Evolutionary conservation across 495 filamentous ascomycete species (phyloP).

Genomic region (Penicillium psychrofluorescens): DNA sequence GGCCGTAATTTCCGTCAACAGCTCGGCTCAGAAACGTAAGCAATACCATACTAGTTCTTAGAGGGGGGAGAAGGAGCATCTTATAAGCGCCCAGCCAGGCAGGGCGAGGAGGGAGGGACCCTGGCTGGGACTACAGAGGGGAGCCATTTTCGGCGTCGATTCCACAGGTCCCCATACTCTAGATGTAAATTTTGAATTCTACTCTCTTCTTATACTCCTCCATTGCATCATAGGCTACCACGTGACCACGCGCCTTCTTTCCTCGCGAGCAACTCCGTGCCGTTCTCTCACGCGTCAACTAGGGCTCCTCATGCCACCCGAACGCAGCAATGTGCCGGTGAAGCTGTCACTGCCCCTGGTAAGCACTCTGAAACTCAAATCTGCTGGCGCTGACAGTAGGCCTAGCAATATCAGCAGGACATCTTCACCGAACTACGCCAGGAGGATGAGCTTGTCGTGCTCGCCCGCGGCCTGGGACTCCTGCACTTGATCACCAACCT

Average conservation of each 20-base stretch:
- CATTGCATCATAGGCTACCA: conserved; percentile 27
- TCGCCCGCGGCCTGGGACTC: conserved; percentile 87
- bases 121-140: too few species aligned
- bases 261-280: background rate
- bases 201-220: background rate
- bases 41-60: too few species aligned
- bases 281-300: conserved; percentile 19
- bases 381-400: background rate
- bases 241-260: conserved; percentile 24
- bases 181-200: too few species aligned
- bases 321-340: conserved; percentile 59
- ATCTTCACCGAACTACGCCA: conserved; percentile 82
- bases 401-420: conserved; percentile 76
- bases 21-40: too few species aligned
- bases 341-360: conserved; percentile 91
- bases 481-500: conserved; percentile 87
- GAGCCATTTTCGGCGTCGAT: too few species aligned
- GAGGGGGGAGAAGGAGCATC: too few species aligned
- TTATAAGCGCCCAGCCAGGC: too few species aligned
- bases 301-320: conserved; percentile 46
- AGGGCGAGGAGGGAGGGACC: too few species aligned
- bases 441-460: conserved; percentile 88
- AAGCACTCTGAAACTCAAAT: conserved; percentile 22
- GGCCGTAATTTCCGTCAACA: too few species aligned
- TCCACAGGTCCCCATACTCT: too few species aligned